These are phyloP conservation scores for Amanita molliuscula DNA, from an alignment of 768 basidiomycete genomes.

Conservation along the genomic window DNA sequence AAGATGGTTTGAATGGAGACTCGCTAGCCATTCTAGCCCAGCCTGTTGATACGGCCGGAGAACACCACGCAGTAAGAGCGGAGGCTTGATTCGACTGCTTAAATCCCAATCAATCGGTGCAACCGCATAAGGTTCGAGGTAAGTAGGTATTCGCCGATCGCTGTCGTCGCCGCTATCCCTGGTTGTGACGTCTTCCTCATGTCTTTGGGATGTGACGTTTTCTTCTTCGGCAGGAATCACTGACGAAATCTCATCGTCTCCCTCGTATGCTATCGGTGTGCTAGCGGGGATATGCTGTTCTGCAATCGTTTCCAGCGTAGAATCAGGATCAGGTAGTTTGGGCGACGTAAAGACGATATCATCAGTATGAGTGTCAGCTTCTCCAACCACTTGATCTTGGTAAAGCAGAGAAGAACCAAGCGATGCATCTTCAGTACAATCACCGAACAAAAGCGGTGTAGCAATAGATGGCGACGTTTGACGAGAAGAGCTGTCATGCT, in stretches of 20 bases:
- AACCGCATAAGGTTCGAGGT: constrained; percentile 62
- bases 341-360: not conserved
- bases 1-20: constrained; percentile 67
- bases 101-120: constrained; percentile 62
- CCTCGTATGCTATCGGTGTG: not conserved
- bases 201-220: constrained; percentile 3
- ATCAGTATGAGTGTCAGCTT: not conserved
- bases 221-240: constrained; percentile 8
- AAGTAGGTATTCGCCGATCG: constrained; percentile 31
- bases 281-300: not conserved
- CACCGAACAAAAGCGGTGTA: not conserved
- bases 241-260: not conserved
- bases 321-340: not conserved
- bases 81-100: constrained; percentile 45
- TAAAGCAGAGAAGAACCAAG: not conserved
- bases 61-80: constrained; percentile 73
- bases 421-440: not conserved
- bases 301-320: not conserved
- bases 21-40: constrained; percentile 91
- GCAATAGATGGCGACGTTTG: constrained; percentile 7
- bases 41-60: constrained; percentile 90
- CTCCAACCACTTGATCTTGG: not conserved
- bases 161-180: constrained; percentile 21
- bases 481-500: constrained; percentile 5
- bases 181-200: constrained; percentile 21